These are phyloP conservation scores for Irpex sp. DNA, from an alignment of 1,284 basidiomycete species.

Conservation along the genomic window DNA sequence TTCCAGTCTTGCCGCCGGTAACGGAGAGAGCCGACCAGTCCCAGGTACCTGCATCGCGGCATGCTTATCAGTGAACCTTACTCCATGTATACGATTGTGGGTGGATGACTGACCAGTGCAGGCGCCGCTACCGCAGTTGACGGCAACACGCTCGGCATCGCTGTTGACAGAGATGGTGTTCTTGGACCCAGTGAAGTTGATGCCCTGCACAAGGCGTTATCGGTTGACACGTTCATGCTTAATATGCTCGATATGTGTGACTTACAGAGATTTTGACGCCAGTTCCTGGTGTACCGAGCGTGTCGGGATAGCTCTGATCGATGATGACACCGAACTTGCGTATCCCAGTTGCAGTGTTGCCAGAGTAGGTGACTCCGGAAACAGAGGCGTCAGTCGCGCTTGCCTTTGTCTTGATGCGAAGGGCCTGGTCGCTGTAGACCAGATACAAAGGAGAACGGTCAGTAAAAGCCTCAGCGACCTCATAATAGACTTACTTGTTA, in stretches of 20 bases:
- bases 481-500: constrained; percentile 21
- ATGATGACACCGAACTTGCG: constrained; percentile 36
- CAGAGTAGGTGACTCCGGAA: constrained; percentile 33
- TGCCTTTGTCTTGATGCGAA: constrained; percentile 38
- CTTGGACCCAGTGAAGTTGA: constrained; percentile 27
- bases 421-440: constrained; percentile 32
- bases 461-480: not conserved
- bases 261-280: constrained; percentile 28
- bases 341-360: constrained; percentile 25
- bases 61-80: not conserved
- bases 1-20: constrained; percentile 40
- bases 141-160: constrained; percentile 26
- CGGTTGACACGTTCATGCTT: no score
- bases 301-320: constrained; percentile 37
- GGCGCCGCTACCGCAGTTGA: constrained; percentile 29
- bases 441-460: not conserved
- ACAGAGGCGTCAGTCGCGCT: constrained; percentile 32
- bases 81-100: not conserved
- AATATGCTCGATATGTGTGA: not conserved
- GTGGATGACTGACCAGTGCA: constrained; percentile 23
- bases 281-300: constrained; percentile 33
- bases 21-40: constrained; percentile 46
- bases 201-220: constrained; percentile 15
- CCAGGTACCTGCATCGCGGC: constrained; percentile 38
- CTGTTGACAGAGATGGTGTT: constrained; percentile 25